Evolutionary conservation across 305 asterid species (phyloP), one percentile per base, ranked within the genome.

Genomic region (Rubia tinctorum): DNA sequence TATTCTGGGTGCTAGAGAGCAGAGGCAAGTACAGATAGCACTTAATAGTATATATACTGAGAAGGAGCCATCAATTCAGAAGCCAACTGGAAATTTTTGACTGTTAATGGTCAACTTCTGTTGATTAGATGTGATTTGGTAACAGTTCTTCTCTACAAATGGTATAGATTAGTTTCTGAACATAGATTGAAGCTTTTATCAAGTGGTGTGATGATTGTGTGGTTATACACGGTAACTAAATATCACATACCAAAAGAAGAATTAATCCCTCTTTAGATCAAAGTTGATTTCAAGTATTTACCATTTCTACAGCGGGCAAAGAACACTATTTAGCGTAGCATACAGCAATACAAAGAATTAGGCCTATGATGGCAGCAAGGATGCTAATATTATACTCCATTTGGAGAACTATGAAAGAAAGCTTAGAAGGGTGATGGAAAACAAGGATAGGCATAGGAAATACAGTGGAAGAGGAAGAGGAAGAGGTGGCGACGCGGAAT

Each of bases 401-500:
- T 18, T 45, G 73, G 74, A 30, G 39, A 76, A 72, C 67, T 68
- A 73, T 55, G 71, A 70, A 73, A 77, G 9, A 70, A 68, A 69
- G 78, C 77, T 75, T 71, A 77, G 9, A 73, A 68, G 69, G 79
- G 78, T 76, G 72, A 71, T 69, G 73, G 22, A 81, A 49, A 92
- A 61, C 78, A 83, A 76, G 47, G 78, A 73, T 25, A 86, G 77
- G 18, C 80, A 73, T 8, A 85, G 71, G 47, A 87, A 39, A 75
- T 65, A 77, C 17, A 77, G 73, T n/a, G 68, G 73, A 66, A 79
- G 73, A 23, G 68, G 73, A 66, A 79, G 73, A 22, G 66, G 79
- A 69, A 77, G 55, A 53, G 53, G n/a, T 0, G 71, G 55, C 0
- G 96, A 86, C 0, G 91, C 80, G 71, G 95, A 87, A 68, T 85